Evolutionary conservation across 1,284 basidiomycete species (phyloP), one percentile per base, ranked within the genome.

Genomic region (Kalmanozyma brasiliensis): DNA sequence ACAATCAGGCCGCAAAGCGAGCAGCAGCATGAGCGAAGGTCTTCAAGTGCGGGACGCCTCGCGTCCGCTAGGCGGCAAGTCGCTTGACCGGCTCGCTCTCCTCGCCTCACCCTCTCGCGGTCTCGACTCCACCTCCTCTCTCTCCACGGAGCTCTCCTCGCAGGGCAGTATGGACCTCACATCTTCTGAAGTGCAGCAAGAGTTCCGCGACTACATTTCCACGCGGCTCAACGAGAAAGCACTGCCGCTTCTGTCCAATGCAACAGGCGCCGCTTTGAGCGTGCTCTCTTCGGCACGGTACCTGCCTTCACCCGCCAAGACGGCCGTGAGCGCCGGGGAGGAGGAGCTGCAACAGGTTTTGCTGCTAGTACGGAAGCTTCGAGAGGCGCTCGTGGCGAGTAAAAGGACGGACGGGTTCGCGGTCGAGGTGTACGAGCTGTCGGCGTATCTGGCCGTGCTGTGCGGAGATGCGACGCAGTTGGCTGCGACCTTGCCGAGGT

Each of bases 81-180:
- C 43, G 14, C 48, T 73, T 17, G 62, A 73, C 35, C 49, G 61
- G 8, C 51, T 73, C 13, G 52, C 65, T 0, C 59, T 73, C 8
- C 66, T 73, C 22, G 71, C 71, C 4, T 70, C 66, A 0, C 71
- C 71, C 24, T 62, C 58, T 1, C 61, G 71, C 7, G 71, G 71
- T 2, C 52, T 69, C 23, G 71, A 73, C 26, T 46, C 53, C 11
- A 16, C 47, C 47, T 9, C 45, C 8, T 24, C 38, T 16, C 34
- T 70, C 19, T 65, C 58, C 33, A 40, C 48, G 8, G 42, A 45
- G 6, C 47, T 70, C 10, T 48, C 52, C 9, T 23, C 52, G 0
- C 67, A 70, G 17, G 65, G 57, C 0, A 55, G 48, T 20, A 57
- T 66, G 59, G 56, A 65, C 34, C 55, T 69, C 41, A 69, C 70